These are phyloP conservation scores for Rutidosis leptorrhynchoides DNA, from an alignment of 129 eudicot genomes.

Conservation along the genomic window DNA sequence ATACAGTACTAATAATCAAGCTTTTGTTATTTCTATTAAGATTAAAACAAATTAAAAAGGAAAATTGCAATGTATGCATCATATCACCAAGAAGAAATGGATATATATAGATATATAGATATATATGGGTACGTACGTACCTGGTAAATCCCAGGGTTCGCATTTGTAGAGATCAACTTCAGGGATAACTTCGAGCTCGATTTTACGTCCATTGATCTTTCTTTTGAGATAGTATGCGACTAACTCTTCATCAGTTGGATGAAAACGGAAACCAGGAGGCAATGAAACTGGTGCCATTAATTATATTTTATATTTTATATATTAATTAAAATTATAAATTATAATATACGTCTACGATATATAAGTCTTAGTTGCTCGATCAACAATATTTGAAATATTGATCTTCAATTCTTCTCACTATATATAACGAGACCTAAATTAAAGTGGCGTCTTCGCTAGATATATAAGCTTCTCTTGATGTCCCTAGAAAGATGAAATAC, in stretches of 20 bases:
- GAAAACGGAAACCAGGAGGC: conserved; percentile 97
- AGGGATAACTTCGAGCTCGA: conserved; percentile 90
- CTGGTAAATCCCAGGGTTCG: conserved; percentile 99
- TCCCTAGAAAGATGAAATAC: conserved; percentile 23
- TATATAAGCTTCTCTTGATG: conserved; percentile 25
- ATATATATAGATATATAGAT: conserved; percentile 13
- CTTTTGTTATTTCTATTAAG: too few species aligned
- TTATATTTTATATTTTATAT: background rate
- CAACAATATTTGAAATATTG: conserved; percentile 3
- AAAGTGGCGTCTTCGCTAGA: conserved; percentile 18
- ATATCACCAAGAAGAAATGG: conserved; percentile 25
- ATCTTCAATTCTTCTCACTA: conserved; percentile 28
- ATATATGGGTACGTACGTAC: conserved; percentile 39
- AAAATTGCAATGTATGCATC: conserved; percentile 6
- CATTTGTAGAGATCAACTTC: conserved; percentile 98
- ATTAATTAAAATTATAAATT: too few species aligned
- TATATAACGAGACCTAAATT: conserved; percentile 17
- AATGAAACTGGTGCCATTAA: conserved; percentile 91
- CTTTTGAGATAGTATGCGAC: conserved; percentile 89
- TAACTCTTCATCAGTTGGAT: conserved; percentile 90
- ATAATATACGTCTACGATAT: background rate
- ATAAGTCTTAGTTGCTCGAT: conserved; percentile 11
- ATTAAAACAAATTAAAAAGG: conserved; percentile 1
- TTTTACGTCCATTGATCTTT: conserved; percentile 77
- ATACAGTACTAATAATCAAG: too few species aligned